These are phyloP conservation scores for Metrosideros polymorpha DNA, from an alignment of 441 rosid species.

Conservation along the genomic window DNA sequence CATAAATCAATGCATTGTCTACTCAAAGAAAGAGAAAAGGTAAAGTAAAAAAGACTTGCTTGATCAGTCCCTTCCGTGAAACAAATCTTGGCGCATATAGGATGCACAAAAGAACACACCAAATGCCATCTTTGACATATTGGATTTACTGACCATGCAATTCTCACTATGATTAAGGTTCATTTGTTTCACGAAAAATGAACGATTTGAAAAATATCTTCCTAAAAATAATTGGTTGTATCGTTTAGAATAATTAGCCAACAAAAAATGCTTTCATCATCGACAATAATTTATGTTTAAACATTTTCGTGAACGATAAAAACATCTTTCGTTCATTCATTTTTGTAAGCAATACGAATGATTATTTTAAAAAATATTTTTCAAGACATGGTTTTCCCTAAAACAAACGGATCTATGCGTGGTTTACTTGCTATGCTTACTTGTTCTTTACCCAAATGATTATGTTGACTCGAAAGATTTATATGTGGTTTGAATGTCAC, in stretches of 20 bases:
- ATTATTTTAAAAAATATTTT: neutral
- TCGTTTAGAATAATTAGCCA: neutral
- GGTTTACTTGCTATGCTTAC: neutral
- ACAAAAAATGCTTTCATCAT: neutral
- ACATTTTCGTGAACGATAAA: neutral
- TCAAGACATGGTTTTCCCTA: neutral
- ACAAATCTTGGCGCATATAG: neutral
- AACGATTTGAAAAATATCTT: neutral
- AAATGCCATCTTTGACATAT: neutral
- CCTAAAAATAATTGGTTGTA: neutral
- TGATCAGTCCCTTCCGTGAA: neutral
- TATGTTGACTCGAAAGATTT: neutral
- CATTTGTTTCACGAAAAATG: neutral
- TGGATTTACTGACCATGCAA: neutral
- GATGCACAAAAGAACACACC: neutral
- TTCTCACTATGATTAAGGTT: neutral
- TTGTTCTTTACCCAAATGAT: neutral
- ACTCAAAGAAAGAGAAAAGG: neutral
- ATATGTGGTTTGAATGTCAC: neutral
- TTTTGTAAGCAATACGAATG: neutral
- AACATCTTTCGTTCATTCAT: neutral
- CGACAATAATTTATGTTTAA: fast-evolving
- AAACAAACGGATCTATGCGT: neutral
- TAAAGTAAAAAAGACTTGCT: neutral
- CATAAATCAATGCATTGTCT: neutral